Base-by-base conservation (phyloP, 2,329 filamentous ascomycete species). In the Coleophoma cylindrospora region DNA sequence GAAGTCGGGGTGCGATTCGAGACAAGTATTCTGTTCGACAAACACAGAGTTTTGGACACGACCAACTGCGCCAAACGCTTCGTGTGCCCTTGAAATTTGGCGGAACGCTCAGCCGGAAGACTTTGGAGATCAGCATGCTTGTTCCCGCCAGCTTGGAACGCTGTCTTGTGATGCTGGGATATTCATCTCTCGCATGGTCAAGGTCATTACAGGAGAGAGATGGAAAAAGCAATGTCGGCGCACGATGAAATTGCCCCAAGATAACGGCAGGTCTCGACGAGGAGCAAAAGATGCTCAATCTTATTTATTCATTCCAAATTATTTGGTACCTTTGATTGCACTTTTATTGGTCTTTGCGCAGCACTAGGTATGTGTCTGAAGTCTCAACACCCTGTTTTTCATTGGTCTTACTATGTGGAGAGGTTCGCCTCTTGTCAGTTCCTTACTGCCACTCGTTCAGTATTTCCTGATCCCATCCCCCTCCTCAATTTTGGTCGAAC, bases 271-370 rank as follows among this genome's bases (percentile, higher is more conserved):
- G 41, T 27, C 17, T 12, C 47, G 32, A 48, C 50, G 36, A 55
- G 43, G 47, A 40, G 51, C 47, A 53, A 40, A 41, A 44, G 41
- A 44, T 9, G 10, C 27, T 15, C 41, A 44, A 32, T 44, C 41
- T 27, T 32, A 44, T 32, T 44, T 33, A 33, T 13, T 41, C 15
- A 41, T 17, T 41, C 47, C 43, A 50, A 53, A 40, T 54, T 51
- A 47, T 54, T 54, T 56, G 46, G 49, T 56, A 54, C 47, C 47
- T 48, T 51, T n/a, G 47, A 41, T 49, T 49, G 37, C 34, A 43
- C 43, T 33, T 49, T 51, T 48, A 50, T 56, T 43, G 40, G 51
- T 57, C 46, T 50, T 32, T 51, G 38, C 61, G 59, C 60, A 61
- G 56, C 53, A 50, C 45, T 15, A 50, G 48, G 48, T 48, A 43